Evolutionary conservation across 768 basidiomycete genomes (phyloP), one percentile per base, ranked within the genome.

Genomic region (Amanita muscaria): DNA sequence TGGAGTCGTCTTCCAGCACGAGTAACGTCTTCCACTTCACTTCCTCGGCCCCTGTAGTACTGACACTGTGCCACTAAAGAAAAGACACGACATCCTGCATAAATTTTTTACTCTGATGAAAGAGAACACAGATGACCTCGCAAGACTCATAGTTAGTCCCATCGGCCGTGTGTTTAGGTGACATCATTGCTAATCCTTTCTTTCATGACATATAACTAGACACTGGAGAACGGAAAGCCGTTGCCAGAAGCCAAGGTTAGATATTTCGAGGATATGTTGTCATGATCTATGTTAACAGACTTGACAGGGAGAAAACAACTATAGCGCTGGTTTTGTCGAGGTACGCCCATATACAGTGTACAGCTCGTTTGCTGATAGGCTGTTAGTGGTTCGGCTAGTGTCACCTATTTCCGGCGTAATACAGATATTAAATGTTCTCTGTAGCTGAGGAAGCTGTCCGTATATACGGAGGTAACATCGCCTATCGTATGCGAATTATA

Each of bases 181-280:
- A 60, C 59, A 61, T 59, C 40, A 42, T 40, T 51, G 33, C 39
- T 41, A 29, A 36, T 19, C 24, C 48, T 29, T 21, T 16, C n/a
- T 29, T 16, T 3, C n/a, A 15, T 27, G 23, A 9, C 11, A 21
- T 21, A 22, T 30, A 4, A 11, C 15, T 60, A 90, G 88, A 93
- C 90, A 5, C 65, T 92, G 48, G 96, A 99, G 68, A 99, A 99
- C 56, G 96, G 96, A 27, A 99, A 98, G 66, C 74, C 91, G 6
- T 66, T 96, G 34, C 66, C 69, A 0, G 92, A 97, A 52, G 87
- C 77, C 27, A 85, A 87, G 76, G 87, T 85, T 49, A 32, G 41
- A 32, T 22, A 38, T 37, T 22, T n/a, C n/a, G n/a, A n/a, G n/a
- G n/a, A n/a, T n/a, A n/a, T n/a, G n/a, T n/a, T n/a, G n/a, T n/a